Percentiles rank a stretch among this genome's conserved stretches.
These are phyloP conservation scores for Magnusiomyces clavatus DNA, from an alignment of 1,139 yeast genomes.

Conservation along the genomic window DNA sequence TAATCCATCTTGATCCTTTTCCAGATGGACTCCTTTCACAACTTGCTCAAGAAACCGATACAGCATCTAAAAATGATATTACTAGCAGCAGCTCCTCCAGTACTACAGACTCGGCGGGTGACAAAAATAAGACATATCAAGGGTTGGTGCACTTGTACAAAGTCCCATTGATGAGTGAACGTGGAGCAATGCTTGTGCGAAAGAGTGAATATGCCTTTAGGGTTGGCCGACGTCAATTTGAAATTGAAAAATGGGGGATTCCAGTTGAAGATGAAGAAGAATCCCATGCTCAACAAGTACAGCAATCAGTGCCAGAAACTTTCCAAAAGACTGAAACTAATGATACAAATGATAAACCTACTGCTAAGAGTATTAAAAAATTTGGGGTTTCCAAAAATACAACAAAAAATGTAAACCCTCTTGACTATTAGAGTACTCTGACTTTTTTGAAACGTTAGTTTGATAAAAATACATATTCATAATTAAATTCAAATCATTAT, in stretches of 20 bases:
- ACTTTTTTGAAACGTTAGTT: too few species aligned
- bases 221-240: conserved; percentile 75
- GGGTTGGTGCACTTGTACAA: conserved; percentile 75
- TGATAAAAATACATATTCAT: too few species aligned
- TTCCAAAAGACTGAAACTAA: too few species aligned
- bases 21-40: conserved; percentile 48
- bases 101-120: conserved; percentile 7
- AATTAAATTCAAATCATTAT: too few species aligned
- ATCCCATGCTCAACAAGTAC: neutral
- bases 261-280: conserved; percentile 62
- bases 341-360: neutral
- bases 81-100: conserved; percentile 46
- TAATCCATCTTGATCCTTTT: conserved; percentile 74
- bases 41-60: too few species aligned
- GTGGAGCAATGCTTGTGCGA: conserved; percentile 73
- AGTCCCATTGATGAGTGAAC: conserved; percentile 62
- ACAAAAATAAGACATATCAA: conserved; percentile 36
- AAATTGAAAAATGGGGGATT: conserved; percentile 87
- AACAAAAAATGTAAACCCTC: too few species aligned
- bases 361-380: neutral
- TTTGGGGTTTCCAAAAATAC: neutral
- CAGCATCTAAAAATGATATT: neutral
- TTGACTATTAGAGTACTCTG: too few species aligned
- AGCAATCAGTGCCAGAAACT: too few species aligned
- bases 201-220: conserved; percentile 79